Evolutionary conservation across 2,329 filamentous ascomycete genomes (phyloP), one percentile per base, ranked within the genome.

Genomic region (Lojkania enalia): DNA sequence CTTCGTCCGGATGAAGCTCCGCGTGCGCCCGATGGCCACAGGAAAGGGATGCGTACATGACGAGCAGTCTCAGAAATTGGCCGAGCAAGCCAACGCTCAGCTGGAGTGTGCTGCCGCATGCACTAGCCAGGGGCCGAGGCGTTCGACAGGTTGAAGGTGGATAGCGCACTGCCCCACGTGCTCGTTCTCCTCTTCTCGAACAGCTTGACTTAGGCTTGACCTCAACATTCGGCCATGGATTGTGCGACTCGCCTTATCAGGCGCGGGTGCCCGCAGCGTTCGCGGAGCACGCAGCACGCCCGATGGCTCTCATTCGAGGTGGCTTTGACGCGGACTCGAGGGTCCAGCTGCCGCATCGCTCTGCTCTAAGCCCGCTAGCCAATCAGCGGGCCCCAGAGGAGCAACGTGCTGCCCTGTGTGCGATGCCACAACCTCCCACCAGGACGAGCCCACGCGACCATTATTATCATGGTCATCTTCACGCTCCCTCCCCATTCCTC

Each of bases 291-390:
- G 43, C 43, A 29, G 32, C 21, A 14, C 4, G 16, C 31, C 21
- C 14, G 14, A 4, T 33, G 27, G n/a, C 13, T 48, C 40, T 48
- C 35, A 48, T 48, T 44, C 39, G 45, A 48, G 45, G 39, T 27
- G n/a, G 39, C n/a, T 35, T 35, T 14, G 15, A 37, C 12, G 5
- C 20, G 21, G 35, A 21, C 23, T 42, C 30, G 30, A 33, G 30
- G 30, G 30, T 33, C 16, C 7, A 7, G 13, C 43, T 31, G 35
- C 43, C 36, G 29, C 39, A 30, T 30, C n/a, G 18, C 4, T 36
- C 16, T 20, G 7, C 23, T 15, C 25, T 14, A 31, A 30, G 35
- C 32, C 35, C 5, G 3, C 12, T 14, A 20, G 13, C 31, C 39
- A 33, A 42, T 35, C 19, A 23, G 39, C 19, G 16, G 39, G 14